Evolutionary conservation across 129 eudicot genomes (phyloP).

Genomic region (Artemisia argyi): DNA sequence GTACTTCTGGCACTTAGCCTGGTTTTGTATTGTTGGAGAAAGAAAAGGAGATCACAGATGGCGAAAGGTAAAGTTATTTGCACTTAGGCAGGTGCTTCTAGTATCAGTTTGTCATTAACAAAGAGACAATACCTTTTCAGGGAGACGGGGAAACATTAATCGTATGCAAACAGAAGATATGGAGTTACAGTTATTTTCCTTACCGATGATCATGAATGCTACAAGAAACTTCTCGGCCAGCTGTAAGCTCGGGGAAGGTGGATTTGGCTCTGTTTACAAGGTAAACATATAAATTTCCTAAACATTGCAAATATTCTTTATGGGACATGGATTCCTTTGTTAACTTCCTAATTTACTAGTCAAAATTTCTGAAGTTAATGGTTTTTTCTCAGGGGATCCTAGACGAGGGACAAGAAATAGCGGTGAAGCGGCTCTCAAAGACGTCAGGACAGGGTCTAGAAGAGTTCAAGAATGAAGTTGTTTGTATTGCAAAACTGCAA

Average conservation of each 20-base stretch:
- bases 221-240: constrained; percentile 11
- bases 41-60: no score
- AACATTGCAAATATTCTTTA: neutral
- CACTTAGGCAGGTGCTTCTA: no score
- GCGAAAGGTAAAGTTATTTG: no score
- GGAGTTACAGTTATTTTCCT: constrained; percentile 8
- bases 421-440: constrained; percentile 58
- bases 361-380: neutral
- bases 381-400: constrained; percentile 23
- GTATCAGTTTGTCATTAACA: no score
- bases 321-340: neutral
- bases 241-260: constrained; percentile 15
- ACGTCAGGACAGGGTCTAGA: constrained; percentile 48
- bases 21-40: no score
- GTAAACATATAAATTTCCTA: neutral
- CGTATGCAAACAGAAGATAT: neutral
- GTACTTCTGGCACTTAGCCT: no score
- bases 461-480: constrained; percentile 50
- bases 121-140: no score
- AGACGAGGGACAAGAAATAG: constrained; percentile 48
- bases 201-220: neutral
- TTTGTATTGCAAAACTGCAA: constrained; percentile 53
- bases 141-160: no score
- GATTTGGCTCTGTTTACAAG: constrained; percentile 21
- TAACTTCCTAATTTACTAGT: no score